phyloP scores from a whole-genome alignment of 345 rosid species.

The Euphorbia lathyris region DNA sequence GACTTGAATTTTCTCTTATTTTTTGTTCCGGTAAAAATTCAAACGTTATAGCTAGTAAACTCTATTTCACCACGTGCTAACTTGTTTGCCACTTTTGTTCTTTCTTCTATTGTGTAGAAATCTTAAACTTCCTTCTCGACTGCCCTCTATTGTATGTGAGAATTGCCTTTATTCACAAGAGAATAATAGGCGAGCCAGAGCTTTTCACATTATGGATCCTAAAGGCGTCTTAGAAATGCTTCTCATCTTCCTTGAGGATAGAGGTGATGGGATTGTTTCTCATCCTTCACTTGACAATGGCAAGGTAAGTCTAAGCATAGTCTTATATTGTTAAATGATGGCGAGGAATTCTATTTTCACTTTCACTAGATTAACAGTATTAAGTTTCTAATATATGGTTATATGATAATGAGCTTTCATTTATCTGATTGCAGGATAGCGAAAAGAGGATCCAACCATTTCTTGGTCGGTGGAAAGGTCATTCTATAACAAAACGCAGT shows the following conservation, averaged over 20 bases:
- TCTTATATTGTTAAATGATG: not conserved
- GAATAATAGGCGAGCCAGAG: slow-evolving; percentile 72
- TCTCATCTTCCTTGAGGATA: slow-evolving; percentile 78
- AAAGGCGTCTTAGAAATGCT: slow-evolving; percentile 80
- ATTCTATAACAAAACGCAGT: slow-evolving; percentile 71
- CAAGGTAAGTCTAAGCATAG: slow-evolving; percentile 27
- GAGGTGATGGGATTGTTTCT: slow-evolving; percentile 34
- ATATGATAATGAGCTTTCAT: slow-evolving; percentile 8
- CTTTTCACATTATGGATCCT: slow-evolving; percentile 87
- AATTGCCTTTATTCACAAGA: slow-evolving; percentile 70
- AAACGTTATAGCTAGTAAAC: not conserved
- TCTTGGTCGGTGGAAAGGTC: slow-evolving; percentile 92
- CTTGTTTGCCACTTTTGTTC: not conserved
- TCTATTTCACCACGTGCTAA: not conserved
- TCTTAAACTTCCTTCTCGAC: slow-evolving; percentile 82
- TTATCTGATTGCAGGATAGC: slow-evolving; percentile 39
- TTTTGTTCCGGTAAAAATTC: not conserved
- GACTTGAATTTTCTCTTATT: not conserved
- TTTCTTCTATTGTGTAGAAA: slow-evolving; percentile 40
- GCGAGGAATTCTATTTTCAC: not conserved
- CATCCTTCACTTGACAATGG: slow-evolving; percentile 54
- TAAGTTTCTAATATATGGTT: not conserved
- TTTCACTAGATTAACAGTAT: not conserved
- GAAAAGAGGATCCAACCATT: slow-evolving; percentile 52
- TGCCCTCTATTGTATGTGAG: slow-evolving; percentile 80